Conservation (phyloP, 768 basidiomycete genomes). For the Boletus pseudopeckii region DNA sequence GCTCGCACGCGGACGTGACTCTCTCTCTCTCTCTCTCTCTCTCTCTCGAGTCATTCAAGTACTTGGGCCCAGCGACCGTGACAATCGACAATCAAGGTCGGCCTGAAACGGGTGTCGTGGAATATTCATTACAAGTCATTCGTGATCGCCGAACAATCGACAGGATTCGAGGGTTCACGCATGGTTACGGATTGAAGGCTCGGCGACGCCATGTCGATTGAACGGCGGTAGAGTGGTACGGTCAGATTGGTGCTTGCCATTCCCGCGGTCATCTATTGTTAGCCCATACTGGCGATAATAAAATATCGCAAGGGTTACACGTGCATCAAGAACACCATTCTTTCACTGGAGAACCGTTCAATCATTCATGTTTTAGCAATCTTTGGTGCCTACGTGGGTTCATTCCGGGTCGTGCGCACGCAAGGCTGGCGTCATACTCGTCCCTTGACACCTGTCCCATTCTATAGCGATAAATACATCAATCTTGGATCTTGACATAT, state of each 20-base stretch:
- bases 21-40: no score
- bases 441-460: background rate
- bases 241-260: background rate
- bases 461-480: background rate
- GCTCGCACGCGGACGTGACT: constrained; percentile 4
- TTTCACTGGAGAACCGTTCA: no score
- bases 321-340: no score
- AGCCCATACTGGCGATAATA: background rate
- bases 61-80: no score
- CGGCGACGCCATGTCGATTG: background rate
- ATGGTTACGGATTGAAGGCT: constrained; percentile 5
- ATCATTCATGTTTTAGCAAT: background rate
- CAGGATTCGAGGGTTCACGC: constrained; percentile 1
- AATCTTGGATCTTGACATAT: constrained; percentile 1
- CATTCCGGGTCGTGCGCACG: background rate
- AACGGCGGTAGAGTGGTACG: background rate
- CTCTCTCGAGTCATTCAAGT: no score
- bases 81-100: background rate
- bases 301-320: no score
- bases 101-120: background rate
- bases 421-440: background rate
- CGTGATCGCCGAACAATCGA: constrained; percentile 16
- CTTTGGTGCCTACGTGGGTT: background rate
- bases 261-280: constrained; percentile 8
- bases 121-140: background rate